These are phyloP conservation scores for Xylariomycetidae sp. DNA, from an alignment of 2,329 filamentous ascomycete genomes.

Conservation along the genomic window DNA sequence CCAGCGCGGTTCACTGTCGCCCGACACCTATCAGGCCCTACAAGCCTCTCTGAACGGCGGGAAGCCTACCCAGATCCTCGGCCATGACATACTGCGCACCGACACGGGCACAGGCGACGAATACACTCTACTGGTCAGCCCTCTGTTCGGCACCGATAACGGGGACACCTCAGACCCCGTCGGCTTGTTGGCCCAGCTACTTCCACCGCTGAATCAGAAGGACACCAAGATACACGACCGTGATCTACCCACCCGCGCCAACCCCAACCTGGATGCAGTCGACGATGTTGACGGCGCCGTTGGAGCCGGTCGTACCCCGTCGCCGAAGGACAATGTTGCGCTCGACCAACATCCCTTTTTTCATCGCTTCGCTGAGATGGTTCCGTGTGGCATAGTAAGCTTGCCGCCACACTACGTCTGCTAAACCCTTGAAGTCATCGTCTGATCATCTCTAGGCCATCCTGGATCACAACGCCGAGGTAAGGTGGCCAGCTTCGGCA, in stretches of 20 bases:
- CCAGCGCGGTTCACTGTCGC: neutral
- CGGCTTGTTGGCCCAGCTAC: neutral
- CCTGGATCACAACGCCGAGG: neutral
- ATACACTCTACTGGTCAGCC: neutral
- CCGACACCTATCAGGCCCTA: neutral
- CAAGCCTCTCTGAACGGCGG: neutral
- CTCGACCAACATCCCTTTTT: slow-evolving; percentile 1
- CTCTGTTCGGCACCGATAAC: neutral
- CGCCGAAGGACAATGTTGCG: neutral
- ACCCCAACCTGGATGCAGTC: too few relatives aligned
- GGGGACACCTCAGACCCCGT: neutral
- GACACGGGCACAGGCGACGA: neutral
- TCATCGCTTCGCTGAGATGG: neutral
- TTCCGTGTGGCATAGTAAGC: neutral
- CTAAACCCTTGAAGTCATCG: too few relatives aligned
- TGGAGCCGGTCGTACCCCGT: too few relatives aligned
- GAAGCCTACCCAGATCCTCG: neutral
- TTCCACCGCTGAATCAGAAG: neutral
- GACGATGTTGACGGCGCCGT: too few relatives aligned
- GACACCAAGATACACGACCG: too few relatives aligned
- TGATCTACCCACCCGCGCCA: too few relatives aligned
- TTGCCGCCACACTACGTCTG: neutral
- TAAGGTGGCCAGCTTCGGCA: neutral
- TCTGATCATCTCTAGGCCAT: neutral
- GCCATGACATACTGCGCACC: neutral